phyloP scores from a whole-genome alignment of 495 filamentous ascomycete species.

The Chaetomium fimeti region DNA sequence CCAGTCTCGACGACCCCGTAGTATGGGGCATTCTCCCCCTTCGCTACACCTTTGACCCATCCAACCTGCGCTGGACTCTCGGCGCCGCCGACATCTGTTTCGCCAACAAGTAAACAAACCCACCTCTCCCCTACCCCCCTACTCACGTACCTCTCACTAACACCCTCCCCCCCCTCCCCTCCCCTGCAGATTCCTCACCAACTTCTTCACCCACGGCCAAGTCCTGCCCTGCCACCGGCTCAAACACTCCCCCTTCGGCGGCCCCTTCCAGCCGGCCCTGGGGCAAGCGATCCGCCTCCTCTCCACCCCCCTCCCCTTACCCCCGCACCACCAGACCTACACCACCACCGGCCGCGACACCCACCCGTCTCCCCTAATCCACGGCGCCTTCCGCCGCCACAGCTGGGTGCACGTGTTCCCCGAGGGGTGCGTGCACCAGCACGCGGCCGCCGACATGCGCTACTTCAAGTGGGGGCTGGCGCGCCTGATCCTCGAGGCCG shows the following conservation, averaged over 20 bases:
- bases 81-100: constrained; percentile 95
- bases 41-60: constrained; percentile 63
- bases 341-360: constrained; percentile 59
- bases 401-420: constrained; percentile 95
- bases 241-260: constrained; percentile 68
- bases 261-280: constrained; percentile 87
- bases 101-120: constrained; percentile 56
- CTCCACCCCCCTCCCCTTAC: constrained; percentile 50
- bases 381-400: constrained; percentile 52
- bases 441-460: constrained; percentile 71
- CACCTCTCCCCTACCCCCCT: background rate
- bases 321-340: constrained; percentile 48
- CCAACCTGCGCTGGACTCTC: constrained; percentile 78
- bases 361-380: constrained; percentile 58
- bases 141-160: background rate
- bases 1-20: constrained; percentile 88
- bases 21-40: constrained; percentile 86
- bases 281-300: constrained; percentile 81
- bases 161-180: background rate
- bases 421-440: constrained; percentile 90
- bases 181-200: constrained; percentile 48
- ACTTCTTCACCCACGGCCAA: constrained; percentile 84
- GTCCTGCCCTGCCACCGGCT: constrained; percentile 83
- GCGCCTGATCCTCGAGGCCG: constrained; percentile 81
- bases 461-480: constrained; percentile 98